These are phyloP conservation scores for Teratosphaeria gauchensis DNA, from an alignment of 2,329 filamentous ascomycete species.

Conservation along the genomic window DNA sequence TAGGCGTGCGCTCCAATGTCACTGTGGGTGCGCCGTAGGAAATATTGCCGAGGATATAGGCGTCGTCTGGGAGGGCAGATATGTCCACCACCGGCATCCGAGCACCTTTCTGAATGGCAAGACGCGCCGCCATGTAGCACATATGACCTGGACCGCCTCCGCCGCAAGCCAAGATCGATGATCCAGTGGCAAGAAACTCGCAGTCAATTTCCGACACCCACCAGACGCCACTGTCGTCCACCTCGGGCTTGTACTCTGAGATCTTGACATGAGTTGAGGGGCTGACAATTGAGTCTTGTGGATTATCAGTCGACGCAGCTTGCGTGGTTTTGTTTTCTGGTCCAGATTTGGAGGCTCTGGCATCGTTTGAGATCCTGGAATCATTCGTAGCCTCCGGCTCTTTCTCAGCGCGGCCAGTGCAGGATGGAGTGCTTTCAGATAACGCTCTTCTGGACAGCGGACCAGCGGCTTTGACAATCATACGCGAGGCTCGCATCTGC, in stretches of 20 bases:
- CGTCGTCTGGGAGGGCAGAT: conserved; percentile 41
- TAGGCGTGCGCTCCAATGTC: conserved; percentile 47
- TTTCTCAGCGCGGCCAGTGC: not conserved
- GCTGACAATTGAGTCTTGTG: conserved; percentile 7
- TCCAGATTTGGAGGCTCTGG: not conserved
- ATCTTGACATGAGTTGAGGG: conserved; percentile 17
- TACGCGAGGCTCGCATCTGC: conserved; percentile 21
- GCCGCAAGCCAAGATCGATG: conserved; percentile 52
- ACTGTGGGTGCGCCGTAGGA: conserved; percentile 52
- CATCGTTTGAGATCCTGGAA: not conserved
- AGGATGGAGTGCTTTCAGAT: conserved; percentile 2
- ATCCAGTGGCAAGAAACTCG: conserved; percentile 47
- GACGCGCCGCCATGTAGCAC: conserved; percentile 42
- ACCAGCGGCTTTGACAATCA: conserved; percentile 23
- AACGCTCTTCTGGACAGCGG: conserved; percentile 20
- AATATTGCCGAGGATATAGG: conserved; percentile 46
- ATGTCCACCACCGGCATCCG: conserved; percentile 44
- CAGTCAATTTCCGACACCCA: conserved; percentile 50
- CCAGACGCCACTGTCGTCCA: conserved; percentile 40
- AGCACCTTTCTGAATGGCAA: conserved; percentile 42
- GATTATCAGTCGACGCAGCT: conserved; percentile 8
- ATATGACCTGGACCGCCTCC: conserved; percentile 49
- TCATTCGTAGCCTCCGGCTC: not conserved
- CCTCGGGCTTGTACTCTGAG: conserved; percentile 32
- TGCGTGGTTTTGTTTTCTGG: not conserved